Base-by-base conservation (phyloP, 1,284 basidiomycete species). In the Puccinia novopanici region DNA sequence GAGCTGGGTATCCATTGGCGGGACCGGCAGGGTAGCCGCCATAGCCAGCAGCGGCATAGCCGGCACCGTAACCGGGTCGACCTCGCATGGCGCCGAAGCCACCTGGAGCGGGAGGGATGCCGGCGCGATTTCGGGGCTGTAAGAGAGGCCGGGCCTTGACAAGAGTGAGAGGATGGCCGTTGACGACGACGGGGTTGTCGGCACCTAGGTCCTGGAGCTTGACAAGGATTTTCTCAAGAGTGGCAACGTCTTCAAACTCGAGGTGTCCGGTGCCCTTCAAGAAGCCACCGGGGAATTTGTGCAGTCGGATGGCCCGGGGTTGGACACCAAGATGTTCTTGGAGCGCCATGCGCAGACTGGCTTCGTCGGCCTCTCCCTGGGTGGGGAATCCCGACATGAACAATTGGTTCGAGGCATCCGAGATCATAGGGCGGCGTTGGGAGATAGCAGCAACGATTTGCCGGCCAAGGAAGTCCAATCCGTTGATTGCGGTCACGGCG, bases 351-450 rank as follows among this genome's bases (percentile, higher is more conserved):
- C 76, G 45, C 22, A 79, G 59, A 6, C 67, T 68, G 2, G 54
- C 67, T 45, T 79, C 76, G 42, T 77, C 75, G 2, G 76, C 48
- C 70, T 71, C 76, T 15, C 76, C 76, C 27, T 79, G 63, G 1
- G 76, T 79, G 3, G 76, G 76, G 54, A 79, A 79, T 10, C 76
- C 76, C 0, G 76, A 70, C 76, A 79, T 79, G 76, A 79, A 79
- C 13, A 79, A 68, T 42, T 79, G 76, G 45, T 79, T 79, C 12
- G 67, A 68, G 2, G 76, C 76, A 37, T 48, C 34, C 5, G 65
- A 72, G 27, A 79, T 59, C 37, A 72, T 57, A 37, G 76, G 67
- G 17, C 76, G 48, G 13, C 67, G 45, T 34, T 55, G 37, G 1
- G 76, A 79, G 40, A 79, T 57, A 0, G 65, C 67, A 3, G 76